These are phyloP conservation scores for Fomes fomentarius DNA, from an alignment of 1,284 basidiomycete genomes.

Conservation along the genomic window DNA sequence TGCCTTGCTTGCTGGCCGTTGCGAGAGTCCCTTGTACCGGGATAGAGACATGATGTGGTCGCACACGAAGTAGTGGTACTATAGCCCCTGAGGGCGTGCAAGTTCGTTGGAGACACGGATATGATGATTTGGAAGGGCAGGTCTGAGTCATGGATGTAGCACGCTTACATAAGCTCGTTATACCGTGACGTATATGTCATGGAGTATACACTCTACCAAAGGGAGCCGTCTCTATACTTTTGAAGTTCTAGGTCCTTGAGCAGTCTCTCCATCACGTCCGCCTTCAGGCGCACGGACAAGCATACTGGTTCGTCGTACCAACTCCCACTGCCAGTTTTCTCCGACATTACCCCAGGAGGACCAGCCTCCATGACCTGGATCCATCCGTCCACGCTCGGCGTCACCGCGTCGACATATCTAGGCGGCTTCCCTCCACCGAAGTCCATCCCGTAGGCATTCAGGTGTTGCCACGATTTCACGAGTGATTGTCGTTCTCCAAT, in stretches of 20 bases:
- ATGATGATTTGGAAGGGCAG: conserved; percentile 33
- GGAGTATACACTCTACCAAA: too few relatives aligned
- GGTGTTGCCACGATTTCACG: conserved; percentile 43
- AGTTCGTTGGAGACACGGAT: conserved; percentile 6
- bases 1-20: conserved; percentile 76
- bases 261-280: conserved; percentile 8
- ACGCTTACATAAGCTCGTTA: too few relatives aligned
- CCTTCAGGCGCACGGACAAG: conserved; percentile 13
- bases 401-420: conserved; percentile 36
- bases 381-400: conserved; percentile 43
- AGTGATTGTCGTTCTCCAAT: conserved; percentile 39
- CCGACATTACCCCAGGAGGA: neutral
- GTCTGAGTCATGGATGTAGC: conserved; percentile 22
- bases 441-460: conserved; percentile 41
- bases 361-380: conserved; percentile 42
- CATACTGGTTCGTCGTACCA: conserved; percentile 21
- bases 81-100: conserved; percentile 2
- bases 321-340: neutral
- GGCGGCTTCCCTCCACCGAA: conserved; percentile 37
- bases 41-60: conserved; percentile 77
- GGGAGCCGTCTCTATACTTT: neutral
- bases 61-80: too few relatives aligned
- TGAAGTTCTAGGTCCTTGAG: conserved; percentile 9
- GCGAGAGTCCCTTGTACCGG: conserved; percentile 84
- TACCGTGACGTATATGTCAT: too few relatives aligned